A percentile compares a stretch with the other conserved stretches of the same genome.
Evolutionary conservation across 495 filamentous ascomycete species (phyloP).

Genomic region (Neurospora sp.): DNA sequence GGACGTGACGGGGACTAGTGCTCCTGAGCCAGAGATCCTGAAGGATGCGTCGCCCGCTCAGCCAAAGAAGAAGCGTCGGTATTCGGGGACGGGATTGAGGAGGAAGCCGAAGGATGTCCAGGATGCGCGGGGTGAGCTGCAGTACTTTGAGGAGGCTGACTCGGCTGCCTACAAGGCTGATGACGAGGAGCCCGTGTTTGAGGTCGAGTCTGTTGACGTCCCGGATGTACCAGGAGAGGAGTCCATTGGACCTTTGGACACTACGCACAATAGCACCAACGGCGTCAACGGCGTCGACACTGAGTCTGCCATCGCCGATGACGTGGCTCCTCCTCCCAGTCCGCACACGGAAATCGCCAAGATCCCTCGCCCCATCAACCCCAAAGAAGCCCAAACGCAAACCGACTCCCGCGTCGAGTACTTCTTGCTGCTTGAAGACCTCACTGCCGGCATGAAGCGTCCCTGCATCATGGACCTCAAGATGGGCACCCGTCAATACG

Average conservation of each 20-base stretch:
- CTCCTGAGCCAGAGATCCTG: slow-evolving; percentile 43
- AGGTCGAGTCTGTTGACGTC: background rate
- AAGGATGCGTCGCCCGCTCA: slow-evolving; percentile 24
- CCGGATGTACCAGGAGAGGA: background rate
- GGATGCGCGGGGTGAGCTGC: slow-evolving; percentile 54
- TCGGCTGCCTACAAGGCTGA: slow-evolving; percentile 77
- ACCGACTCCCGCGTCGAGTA: slow-evolving; percentile 64
- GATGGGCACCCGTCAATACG: slow-evolving; percentile 98
- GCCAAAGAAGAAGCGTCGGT: slow-evolving; percentile 47
- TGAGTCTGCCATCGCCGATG: background rate
- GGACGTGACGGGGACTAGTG: slow-evolving; percentile 45
- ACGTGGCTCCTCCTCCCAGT: background rate
- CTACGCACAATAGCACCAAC: background rate
- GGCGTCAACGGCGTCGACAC: background rate
- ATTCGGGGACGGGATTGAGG: slow-evolving; percentile 70
- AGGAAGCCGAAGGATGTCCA: slow-evolving; percentile 55
- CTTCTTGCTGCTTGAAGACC: slow-evolving; percentile 90
- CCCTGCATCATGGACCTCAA: slow-evolving; percentile 96
- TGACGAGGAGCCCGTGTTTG: slow-evolving; percentile 36
- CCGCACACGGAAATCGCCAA: slow-evolving; percentile 22
- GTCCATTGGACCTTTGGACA: background rate
- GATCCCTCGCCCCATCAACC: slow-evolving; percentile 48
- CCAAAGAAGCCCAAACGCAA: slow-evolving; percentile 67
- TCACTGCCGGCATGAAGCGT: slow-evolving; percentile 91
- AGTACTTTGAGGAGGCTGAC: slow-evolving; percentile 68